These are phyloP conservation scores for Penicillium sp. DNA, from an alignment of 2,329 filamentous ascomycete species.

Conservation along the genomic window DNA sequence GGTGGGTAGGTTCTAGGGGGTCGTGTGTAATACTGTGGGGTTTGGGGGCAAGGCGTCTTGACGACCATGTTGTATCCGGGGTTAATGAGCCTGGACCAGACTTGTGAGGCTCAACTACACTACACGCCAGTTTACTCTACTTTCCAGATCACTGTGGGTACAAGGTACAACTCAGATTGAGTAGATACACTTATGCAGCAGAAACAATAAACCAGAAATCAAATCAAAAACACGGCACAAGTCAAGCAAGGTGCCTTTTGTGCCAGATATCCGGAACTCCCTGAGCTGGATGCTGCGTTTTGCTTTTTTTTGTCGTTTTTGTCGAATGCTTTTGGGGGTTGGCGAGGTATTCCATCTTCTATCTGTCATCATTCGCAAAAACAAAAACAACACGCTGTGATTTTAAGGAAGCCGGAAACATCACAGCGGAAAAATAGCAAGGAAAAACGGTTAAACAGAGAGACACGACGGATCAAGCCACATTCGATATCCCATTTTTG, in stretches of 20 bases:
- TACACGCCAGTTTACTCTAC: neutral
- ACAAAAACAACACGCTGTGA: slow-evolving; percentile 17
- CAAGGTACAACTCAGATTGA: slow-evolving; percentile 22
- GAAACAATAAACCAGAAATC: slow-evolving; percentile 35
- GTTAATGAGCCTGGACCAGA: neutral
- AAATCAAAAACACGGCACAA: slow-evolving; percentile 44
- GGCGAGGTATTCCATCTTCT: slow-evolving; percentile 51
- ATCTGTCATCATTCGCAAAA: slow-evolving; percentile 38
- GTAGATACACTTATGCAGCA: slow-evolving; percentile 38
- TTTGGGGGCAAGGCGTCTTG: neutral
- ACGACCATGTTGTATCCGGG: neutral
- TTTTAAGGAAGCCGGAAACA: slow-evolving; percentile 13
- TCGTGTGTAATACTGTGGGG: neutral
- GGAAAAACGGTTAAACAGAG: neutral
- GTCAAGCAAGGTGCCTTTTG: slow-evolving; percentile 38
- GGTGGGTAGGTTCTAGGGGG: neutral
- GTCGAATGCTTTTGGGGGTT: slow-evolving; percentile 60
- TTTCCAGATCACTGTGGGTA: neutral
- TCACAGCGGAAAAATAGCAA: slow-evolving; percentile 4
- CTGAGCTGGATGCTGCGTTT: slow-evolving; percentile 45
- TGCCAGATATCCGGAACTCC: slow-evolving; percentile 87
- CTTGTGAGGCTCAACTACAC: neutral
- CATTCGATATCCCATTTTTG: slow-evolving; percentile 3
- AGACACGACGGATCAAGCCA: slow-evolving; percentile 1
- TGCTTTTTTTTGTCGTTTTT: slow-evolving; percentile 52